phyloP scores from a whole-genome alignment of 192 early-diverging fungal genomes.

The Spizellomyces sp. region DNA sequence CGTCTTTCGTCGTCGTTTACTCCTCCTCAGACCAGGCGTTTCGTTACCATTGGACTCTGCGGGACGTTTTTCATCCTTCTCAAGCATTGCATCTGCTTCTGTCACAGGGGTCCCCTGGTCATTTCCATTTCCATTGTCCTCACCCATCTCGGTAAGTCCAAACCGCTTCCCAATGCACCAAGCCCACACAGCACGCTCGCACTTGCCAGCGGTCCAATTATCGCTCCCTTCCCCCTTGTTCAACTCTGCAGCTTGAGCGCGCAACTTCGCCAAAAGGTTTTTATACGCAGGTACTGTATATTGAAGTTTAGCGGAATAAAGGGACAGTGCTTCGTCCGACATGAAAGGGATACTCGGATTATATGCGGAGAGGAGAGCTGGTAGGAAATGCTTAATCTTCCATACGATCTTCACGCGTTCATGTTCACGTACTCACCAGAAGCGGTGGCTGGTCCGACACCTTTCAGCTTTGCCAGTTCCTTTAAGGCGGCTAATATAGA shows the following conservation, averaged over 20 bases:
- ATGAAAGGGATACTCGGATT: constrained; percentile 19
- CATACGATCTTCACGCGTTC: background rate
- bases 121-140: too few species aligned
- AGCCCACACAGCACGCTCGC: constrained; percentile 20
- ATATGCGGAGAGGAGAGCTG: constrained; percentile 15
- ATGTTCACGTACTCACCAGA: background rate
- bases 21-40: too few species aligned
- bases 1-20: too few species aligned
- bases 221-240: constrained; percentile 8
- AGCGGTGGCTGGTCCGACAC: constrained; percentile 28
- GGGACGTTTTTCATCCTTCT: too few species aligned
- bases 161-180: background rate
- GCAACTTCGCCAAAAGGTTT: background rate
- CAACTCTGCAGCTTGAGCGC: constrained; percentile 8
- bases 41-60: too few species aligned
- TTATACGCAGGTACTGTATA: constrained; percentile 25
- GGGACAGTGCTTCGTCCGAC: constrained; percentile 23
- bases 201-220: constrained; percentile 19
- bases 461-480: constrained; percentile 10
- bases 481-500: constrained; percentile 7
- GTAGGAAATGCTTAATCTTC: background rate
- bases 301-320: background rate
- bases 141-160: background rate
- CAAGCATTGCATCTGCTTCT: too few species aligned
- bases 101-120: too few species aligned